phyloP scores from a whole-genome alignment of 148 eudicot species.

The Pharnaceum exiguum region DNA sequence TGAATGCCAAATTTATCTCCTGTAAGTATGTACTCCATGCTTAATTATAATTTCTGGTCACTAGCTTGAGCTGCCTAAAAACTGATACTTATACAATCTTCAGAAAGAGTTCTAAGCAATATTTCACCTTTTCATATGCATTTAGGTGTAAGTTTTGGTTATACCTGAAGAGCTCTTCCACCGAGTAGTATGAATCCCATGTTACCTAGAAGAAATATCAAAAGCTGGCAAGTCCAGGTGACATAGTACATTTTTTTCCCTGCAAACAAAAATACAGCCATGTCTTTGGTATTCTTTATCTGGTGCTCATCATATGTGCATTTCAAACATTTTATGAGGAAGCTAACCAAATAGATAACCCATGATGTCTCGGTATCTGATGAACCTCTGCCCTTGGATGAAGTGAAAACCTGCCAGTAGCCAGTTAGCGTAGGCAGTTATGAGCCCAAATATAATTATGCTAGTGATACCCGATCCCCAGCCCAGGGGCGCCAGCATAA shows the following conservation, averaged over 20 bases:
- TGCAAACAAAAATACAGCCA: constrained; percentile 15
- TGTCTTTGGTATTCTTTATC: neutral
- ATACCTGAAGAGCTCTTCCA: constrained; percentile 60
- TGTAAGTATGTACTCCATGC: constrained; percentile 7
- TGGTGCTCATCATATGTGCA: too few species aligned
- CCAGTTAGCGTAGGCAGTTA: constrained; percentile 75
- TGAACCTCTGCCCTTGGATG: constrained; percentile 78
- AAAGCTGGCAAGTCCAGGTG: constrained; percentile 45
- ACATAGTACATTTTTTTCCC: constrained; percentile 47
- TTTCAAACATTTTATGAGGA: neutral
- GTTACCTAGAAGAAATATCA: constrained; percentile 37
- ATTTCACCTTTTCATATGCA: too few species aligned
- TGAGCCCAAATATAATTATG: constrained; percentile 49
- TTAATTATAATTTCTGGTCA: too few species aligned
- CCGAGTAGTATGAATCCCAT: constrained; percentile 73
- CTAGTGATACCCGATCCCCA: constrained; percentile 78
- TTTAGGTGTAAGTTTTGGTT: neutral
- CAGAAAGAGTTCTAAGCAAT: too few species aligned
- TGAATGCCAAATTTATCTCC: constrained; percentile 51
- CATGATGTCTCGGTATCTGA: constrained; percentile 86
- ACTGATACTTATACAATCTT: too few species aligned
- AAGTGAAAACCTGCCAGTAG: constrained; percentile 86
- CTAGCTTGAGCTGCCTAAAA: too few species aligned
- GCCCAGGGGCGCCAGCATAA: constrained; percentile 89
- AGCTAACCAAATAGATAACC: constrained; percentile 60